Evolutionary conservation across 306 rosid genomes (phyloP).

Genomic region (Dryas drummondii): DNA sequence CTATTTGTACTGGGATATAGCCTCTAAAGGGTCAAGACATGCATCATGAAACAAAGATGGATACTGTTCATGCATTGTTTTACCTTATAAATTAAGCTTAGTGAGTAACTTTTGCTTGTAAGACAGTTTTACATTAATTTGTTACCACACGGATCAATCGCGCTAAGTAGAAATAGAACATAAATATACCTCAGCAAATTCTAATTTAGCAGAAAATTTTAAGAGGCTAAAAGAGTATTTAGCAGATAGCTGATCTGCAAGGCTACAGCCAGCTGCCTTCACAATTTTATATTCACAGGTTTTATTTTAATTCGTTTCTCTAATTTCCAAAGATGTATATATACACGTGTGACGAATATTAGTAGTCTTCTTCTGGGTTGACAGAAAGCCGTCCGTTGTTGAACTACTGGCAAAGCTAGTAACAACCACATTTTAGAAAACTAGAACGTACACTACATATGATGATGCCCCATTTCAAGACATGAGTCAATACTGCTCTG

Average conservation of each 20-base stretch:
- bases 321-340: not conserved
- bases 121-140: too few relatives aligned
- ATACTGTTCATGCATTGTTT: not conserved
- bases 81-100: too few relatives aligned
- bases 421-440: not conserved
- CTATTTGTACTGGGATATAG: not conserved
- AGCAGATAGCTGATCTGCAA: not conserved
- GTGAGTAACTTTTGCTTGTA: too few relatives aligned
- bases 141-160: too few relatives aligned
- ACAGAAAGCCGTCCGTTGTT: conserved; percentile 17
- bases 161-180: too few relatives aligned
- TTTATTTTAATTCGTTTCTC: not conserved
- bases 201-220: not conserved
- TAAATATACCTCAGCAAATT: not conserved
- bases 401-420: conserved; percentile 6
- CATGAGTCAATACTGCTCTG: too few relatives aligned
- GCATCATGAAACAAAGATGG: not conserved
- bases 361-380: conserved; percentile 13
- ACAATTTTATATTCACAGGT: not conserved
- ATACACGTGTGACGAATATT: conserved; percentile 14
- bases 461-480: too few relatives aligned
- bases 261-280: not conserved
- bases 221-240: not conserved
- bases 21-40: not conserved
- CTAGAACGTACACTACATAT: not conserved